phyloP scores from a whole-genome alignment of 2,329 filamentous ascomycete species.

The Colletotrichum higginsianum region DNA sequence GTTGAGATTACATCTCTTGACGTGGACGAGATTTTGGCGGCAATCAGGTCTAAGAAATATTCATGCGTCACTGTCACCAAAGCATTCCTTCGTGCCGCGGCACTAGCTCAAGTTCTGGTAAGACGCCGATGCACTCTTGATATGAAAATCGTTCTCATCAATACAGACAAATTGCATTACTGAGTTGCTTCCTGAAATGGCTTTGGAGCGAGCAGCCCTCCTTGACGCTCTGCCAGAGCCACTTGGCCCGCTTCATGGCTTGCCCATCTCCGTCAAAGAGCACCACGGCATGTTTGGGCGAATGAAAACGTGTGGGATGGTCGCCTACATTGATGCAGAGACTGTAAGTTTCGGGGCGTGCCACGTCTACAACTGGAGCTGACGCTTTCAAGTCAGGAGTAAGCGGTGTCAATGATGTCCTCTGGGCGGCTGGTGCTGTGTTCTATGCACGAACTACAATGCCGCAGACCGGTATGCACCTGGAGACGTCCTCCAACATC shows the following conservation, averaged over 20 bases:
- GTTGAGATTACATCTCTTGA: constrained; percentile 3
- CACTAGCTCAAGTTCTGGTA: constrained; percentile 10
- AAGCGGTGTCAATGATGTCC: constrained; percentile 16
- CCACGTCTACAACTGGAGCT: not conserved
- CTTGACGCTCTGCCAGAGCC: constrained; percentile 53
- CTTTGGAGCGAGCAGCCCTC: constrained; percentile 51
- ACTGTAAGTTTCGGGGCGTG: constrained; percentile 6
- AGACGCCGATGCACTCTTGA: not conserved
- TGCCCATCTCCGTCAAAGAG: constrained; percentile 54
- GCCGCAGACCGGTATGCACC: constrained; percentile 22
- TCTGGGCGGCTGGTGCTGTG: constrained; percentile 11
- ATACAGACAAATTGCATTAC: constrained; percentile 53
- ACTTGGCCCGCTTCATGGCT: constrained; percentile 51
- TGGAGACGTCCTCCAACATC: constrained; percentile 22
- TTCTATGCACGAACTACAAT: constrained; percentile 15
- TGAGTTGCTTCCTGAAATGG: constrained; percentile 54
- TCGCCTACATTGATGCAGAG: constrained; percentile 39
- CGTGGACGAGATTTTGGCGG: not conserved
- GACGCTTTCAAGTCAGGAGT: constrained; percentile 16
- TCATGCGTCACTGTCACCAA: constrained; percentile 10
- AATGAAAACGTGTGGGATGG: constrained; percentile 42
- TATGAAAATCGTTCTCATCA: constrained; percentile 9
- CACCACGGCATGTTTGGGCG: constrained; percentile 53
- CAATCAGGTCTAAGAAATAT: constrained; percentile 10
- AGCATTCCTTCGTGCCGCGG: constrained; percentile 4